Base-by-base conservation (phyloP, 2,329 filamentous ascomycete genomes). In the Chrysoporthe puriensis region DNA sequence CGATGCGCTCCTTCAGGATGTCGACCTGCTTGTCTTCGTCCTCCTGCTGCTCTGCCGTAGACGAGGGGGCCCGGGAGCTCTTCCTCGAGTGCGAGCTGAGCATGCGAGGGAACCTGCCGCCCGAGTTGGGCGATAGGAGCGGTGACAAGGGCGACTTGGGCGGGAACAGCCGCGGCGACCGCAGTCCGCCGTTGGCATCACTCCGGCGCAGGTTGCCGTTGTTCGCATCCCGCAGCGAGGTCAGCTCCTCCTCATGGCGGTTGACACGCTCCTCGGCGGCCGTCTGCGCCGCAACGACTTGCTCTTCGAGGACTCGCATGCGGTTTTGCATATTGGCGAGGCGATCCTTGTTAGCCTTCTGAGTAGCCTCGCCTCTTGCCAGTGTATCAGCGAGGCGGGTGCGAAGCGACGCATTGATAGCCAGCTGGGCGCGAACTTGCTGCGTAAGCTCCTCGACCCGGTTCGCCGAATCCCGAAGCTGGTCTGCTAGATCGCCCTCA, bases 171-270 rank as follows among this genome's bases (percentile, higher is more conserved):
- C 78, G 83, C 56, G 82, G 83, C 68, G 81, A 84, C 52, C 81
- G 85, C 66, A 76, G 68, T 34, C 75, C 76, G 68, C 76, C 76
- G 14, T 71, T 77, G 32, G 67, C 76, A 71, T 85, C 80, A 77
- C 90, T 90, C 74, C 93, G 86, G 16, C 95, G 89, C 43, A 98
- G 86, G 74, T 96, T 91, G 21, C 84, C 83, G 75, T 87, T 93
- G 75, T 96, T 90, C 68, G 88, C 91, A 66, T 96, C 93, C 72
- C 91, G 90, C 65, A 98, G 81, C 32, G 86, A 83, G 21, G 87
- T 82, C 48, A 97, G 86, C 78, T 97, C 94, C 48, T 96, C 93
- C 77, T 98, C 96, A 75, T 97, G 94, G 61, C 89, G 90, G 56
- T 87, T 82, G 67, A 98, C 88, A 50, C 90, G 90, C 61, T 95